Evolutionary conservation across 2,329 filamentous ascomycete species (phyloP).

Genomic region (Penicillium sp.): DNA sequence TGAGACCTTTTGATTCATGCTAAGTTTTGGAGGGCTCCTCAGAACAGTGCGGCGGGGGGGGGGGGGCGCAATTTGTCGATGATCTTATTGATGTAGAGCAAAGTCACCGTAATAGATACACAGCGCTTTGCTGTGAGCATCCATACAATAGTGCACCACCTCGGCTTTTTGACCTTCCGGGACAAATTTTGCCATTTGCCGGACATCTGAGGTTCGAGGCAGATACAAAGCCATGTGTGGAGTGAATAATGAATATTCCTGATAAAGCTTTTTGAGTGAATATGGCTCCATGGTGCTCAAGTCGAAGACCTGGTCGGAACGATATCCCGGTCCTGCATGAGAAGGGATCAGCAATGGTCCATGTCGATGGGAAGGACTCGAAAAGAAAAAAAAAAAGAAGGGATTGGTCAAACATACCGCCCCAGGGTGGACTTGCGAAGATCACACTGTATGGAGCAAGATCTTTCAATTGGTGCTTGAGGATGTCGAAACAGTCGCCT

Average conservation of each 20-base stretch:
- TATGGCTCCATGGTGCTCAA: constrained; percentile 86
- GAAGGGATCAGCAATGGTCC: constrained; percentile 3
- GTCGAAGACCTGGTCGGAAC: constrained; percentile 67
- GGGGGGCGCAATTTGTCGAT: too few species aligned
- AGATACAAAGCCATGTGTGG: constrained; percentile 67
- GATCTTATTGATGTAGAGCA: not conserved
- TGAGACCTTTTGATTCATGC: too few species aligned
- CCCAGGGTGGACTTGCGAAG: constrained; percentile 71
- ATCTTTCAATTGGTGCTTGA: constrained; percentile 48
- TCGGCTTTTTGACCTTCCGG: constrained; percentile 54
- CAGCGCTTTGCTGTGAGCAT: constrained; percentile 75
- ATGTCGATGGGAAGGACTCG: too few species aligned
- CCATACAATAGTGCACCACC: constrained; percentile 85
- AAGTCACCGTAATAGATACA: constrained; percentile 56
- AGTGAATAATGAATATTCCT: constrained; percentile 50
- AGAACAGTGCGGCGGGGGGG: too few species aligned
- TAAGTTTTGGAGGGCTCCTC: too few species aligned
- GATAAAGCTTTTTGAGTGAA: constrained; percentile 57
- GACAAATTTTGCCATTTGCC: constrained; percentile 61
- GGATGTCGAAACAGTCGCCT: constrained; percentile 75
- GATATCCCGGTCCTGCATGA: constrained; percentile 56
- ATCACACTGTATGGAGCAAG: constrained; percentile 51
- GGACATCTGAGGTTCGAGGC: constrained; percentile 75
- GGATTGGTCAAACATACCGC: constrained; percentile 45
- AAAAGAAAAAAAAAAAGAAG: not conserved